phyloP scores from a whole-genome alignment of 2,329 filamentous ascomycete species.

The Aspergillus sojae region DNA sequence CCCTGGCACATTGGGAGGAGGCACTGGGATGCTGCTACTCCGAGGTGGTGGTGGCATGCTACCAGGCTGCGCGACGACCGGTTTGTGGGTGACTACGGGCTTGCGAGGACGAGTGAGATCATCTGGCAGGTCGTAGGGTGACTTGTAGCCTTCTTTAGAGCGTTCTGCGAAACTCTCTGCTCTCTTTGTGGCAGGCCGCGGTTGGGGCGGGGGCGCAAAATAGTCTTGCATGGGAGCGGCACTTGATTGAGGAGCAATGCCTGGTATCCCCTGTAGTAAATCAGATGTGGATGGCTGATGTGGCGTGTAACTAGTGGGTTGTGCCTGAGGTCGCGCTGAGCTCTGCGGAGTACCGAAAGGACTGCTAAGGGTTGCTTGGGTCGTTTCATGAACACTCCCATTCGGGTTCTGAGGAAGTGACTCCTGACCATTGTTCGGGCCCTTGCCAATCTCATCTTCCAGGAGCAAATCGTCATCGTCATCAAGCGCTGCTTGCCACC shows the following conservation, averaged over 20 bases:
- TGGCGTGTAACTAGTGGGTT: conserved; percentile 52
- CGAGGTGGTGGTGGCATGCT: conserved; percentile 57
- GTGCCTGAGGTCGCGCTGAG: conserved; percentile 22
- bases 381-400: conserved; percentile 16
- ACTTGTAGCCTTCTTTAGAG: conserved; percentile 86
- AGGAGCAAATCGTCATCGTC: conserved; percentile 82
- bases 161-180: conserved; percentile 88
- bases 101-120: conserved; percentile 71
- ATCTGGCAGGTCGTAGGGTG: conserved; percentile 92
- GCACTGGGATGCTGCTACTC: conserved; percentile 61
- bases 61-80: conserved; percentile 50
- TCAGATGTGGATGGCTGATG: conserved; percentile 54
- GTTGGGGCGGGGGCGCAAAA: conserved; percentile 30
- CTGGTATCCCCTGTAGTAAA: conserved; percentile 42
- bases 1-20: conserved; percentile 20
- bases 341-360: conserved; percentile 32
- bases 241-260: conserved; percentile 19
- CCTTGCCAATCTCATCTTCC: conserved; percentile 55
- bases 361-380: conserved; percentile 24
- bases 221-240: conserved; percentile 25
- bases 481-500: conserved; percentile 52
- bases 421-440: conserved; percentile 20
- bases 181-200: conserved; percentile 47
- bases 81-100: conserved; percentile 61
- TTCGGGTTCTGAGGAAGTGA: conserved; percentile 28